These are phyloP conservation scores for Rhodamnia rubescens DNA, from an alignment of 345 rosid genomes.

Conservation along the genomic window DNA sequence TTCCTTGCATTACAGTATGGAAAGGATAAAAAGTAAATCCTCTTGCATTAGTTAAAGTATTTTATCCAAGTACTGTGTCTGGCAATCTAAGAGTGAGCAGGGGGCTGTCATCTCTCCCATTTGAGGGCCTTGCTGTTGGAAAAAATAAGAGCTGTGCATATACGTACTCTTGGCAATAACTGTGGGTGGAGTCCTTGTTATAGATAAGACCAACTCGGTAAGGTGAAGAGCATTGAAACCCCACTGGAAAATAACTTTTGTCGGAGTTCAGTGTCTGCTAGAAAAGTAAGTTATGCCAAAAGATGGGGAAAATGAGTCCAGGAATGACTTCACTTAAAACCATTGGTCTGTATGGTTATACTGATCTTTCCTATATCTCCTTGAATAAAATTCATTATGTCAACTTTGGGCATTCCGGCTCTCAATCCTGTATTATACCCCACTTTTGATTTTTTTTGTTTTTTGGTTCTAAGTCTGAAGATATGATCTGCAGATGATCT, in stretches of 20 bases:
- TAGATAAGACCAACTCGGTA: background rate
- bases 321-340: background rate
- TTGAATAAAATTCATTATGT: background rate
- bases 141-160: background rate
- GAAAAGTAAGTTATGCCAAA: background rate
- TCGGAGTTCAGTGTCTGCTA: background rate
- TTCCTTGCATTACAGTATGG: background rate
- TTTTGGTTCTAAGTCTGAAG: background rate
- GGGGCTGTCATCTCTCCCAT: background rate
- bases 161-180: background rate
- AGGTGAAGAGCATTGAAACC: background rate
- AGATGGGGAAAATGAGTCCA: background rate
- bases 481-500: constrained; percentile 34
- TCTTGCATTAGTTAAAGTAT: background rate
- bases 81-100: background rate
- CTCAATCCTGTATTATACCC: background rate
- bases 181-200: background rate
- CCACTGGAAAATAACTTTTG: background rate
- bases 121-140: background rate
- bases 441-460: too few relatives aligned
- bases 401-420: background rate
- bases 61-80: background rate
- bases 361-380: background rate
- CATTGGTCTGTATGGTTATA: background rate
- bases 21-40: background rate